Conservation (phyloP, 208 protist species). For the Entamoeba moshkovskii region DNA sequence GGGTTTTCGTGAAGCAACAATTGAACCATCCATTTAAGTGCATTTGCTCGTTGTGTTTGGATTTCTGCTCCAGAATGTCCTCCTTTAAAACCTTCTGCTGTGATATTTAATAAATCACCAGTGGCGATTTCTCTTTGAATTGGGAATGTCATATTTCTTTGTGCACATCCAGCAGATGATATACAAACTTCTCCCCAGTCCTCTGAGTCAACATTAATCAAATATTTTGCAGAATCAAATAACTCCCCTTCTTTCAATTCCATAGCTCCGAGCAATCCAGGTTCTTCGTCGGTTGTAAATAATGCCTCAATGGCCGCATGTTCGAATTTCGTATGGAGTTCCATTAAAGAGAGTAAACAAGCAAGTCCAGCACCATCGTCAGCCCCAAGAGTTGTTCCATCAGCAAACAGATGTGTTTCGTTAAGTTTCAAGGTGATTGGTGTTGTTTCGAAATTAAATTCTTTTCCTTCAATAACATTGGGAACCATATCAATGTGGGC, state of each 20-base stretch:
- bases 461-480: not conserved
- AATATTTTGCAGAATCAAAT: constrained; percentile 12
- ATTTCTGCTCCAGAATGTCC: constrained; percentile 32
- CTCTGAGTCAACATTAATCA: constrained; percentile 33
- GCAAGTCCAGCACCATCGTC: constrained; percentile 20
- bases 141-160: not conserved
- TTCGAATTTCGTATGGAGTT: not conserved
- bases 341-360: not conserved
- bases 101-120: not conserved
- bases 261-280: constrained; percentile 24
- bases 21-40: constrained; percentile 17
- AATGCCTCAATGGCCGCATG: constrained; percentile 13
- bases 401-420: not conserved
- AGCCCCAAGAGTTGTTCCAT: constrained; percentile 17
- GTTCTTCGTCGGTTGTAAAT: constrained; percentile 29
- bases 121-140: not conserved
- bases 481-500: constrained; percentile 30
- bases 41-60: constrained; percentile 16
- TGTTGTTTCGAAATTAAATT: constrained; percentile 17
- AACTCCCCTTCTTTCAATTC: constrained; percentile 1
- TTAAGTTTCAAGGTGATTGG: constrained; percentile 4
- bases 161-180: constrained; percentile 24
- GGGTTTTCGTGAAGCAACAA: not conserved
- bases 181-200: constrained; percentile 20
- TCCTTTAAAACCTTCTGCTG: not conserved